phyloP scores from a whole-genome alignment of 306 rosid genomes.

The Cicer judaicum region DNA sequence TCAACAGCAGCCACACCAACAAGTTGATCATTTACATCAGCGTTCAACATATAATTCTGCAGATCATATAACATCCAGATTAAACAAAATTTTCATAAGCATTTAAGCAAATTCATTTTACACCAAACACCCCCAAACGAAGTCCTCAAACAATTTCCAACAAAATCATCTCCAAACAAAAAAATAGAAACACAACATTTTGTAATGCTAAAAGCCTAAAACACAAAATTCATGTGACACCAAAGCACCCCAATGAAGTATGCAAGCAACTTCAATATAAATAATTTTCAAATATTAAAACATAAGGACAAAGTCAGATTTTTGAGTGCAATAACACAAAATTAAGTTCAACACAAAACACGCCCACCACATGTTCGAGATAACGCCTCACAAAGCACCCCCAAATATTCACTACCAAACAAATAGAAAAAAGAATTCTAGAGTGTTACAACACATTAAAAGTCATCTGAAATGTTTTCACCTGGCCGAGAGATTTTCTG shows the following conservation, averaged over 20 bases:
- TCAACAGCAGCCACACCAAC: constrained; percentile 64
- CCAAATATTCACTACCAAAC: background rate
- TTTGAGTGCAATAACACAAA: background rate
- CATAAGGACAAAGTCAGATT: background rate
- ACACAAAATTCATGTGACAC: constrained; percentile 17
- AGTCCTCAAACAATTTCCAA: background rate
- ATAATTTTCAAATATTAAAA: constrained; percentile 2
- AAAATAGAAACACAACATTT: background rate
- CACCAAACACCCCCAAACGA: background rate
- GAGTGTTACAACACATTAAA: background rate
- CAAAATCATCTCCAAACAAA: constrained; percentile 2
- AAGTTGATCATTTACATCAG: constrained; percentile 74
- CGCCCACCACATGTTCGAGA: constrained; percentile 40
- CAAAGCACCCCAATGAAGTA: constrained; percentile 6
- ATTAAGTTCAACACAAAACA: constrained; percentile 5
- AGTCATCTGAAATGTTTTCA: constrained; percentile 26
- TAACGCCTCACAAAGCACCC: constrained; percentile 39
- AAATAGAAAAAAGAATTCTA: background rate
- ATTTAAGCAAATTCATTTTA: background rate
- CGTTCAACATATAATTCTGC: constrained; percentile 92
- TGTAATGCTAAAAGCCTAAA: background rate
- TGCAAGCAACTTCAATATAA: background rate
- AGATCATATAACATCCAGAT: constrained; percentile 41
- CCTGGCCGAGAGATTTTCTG: constrained; percentile 93
- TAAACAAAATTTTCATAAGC: constrained; percentile 9